Evolutionary conservation across 129 eudicot genomes (phyloP), one percentile per base, ranked within the genome.

Genomic region (Dittrichia graveolens): DNA sequence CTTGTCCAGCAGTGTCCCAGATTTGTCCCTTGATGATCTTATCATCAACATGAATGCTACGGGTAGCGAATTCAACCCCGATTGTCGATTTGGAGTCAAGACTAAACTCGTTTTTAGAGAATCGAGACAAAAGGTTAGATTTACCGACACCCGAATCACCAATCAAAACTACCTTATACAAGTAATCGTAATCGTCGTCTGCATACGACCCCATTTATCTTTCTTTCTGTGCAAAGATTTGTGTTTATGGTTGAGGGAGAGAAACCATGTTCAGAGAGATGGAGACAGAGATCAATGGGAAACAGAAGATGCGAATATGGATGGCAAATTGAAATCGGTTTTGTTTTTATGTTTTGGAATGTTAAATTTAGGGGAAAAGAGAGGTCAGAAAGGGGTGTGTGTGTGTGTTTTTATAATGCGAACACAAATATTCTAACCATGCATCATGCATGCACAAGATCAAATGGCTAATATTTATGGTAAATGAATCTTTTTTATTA

Each of bases 1-100:
- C 82, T 78, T 78, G 82, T 52, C 82, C 82, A 7, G 82, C 77
- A 40, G 82, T 78, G 71, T 78, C 82, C 82, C 72, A 78, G n/a
- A 78, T 71, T 71, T 78, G 82, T 18, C 82, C 82, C 58, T 78
- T 78, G 52, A 78, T 38, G 58, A 31, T 34, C 60, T 78, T 78
- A 50, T 62, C 82, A 15, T 78, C 77, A 71, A 78, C 82, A 42
- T 31, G 56, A 35, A 78, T 78, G 77, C 72, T 78, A 62, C 82
- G 82, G 35, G 77, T 78, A 38, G 82, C 82, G 34, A 78, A 71
- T 69, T 78, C 82, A 18, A 78, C 82, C 18, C 82, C 82, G 18
- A 77, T 78, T n/a, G 82, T 78, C 43, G 82, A 78, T 47, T 71
- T 71, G 35, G 82, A 78, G 57, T 78, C 82, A 7, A 78, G 82